Percentiles rank a stretch among this genome's conserved stretches.
These are phyloP conservation scores for Schwanniomyces yamadae DNA, from an alignment of 805 yeast species.

Conservation along the genomic window DNA sequence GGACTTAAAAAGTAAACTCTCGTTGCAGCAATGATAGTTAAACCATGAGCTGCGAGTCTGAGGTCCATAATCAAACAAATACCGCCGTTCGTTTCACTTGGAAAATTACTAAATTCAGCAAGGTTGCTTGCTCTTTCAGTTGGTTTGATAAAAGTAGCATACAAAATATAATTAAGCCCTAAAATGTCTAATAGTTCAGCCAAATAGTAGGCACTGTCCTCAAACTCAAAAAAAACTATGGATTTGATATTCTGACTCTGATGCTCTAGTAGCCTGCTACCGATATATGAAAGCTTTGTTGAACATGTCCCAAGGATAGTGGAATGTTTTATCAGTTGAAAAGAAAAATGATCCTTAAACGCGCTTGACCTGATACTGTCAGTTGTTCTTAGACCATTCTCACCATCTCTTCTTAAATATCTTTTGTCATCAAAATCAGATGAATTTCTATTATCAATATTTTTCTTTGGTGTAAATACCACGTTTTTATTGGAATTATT, in stretches of 20 bases:
- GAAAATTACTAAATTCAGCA: slow-evolving; percentile 46
- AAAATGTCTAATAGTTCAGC: slow-evolving; percentile 62
- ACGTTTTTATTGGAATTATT: background rate
- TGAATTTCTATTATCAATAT: background rate
- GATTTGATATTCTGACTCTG: slow-evolving; percentile 49
- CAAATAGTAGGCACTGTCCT: slow-evolving; percentile 66
- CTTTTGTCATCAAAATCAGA: slow-evolving; percentile 6
- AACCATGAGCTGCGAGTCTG: slow-evolving; percentile 65
- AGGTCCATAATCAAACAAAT: slow-evolving; percentile 64
- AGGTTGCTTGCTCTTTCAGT: slow-evolving; percentile 52
- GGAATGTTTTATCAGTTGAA: slow-evolving; percentile 28
- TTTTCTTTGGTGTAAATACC: slow-evolving; percentile 1
- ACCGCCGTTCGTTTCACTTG: slow-evolving; percentile 38
- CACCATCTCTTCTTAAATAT: slow-evolving; percentile 15
- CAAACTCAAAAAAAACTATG: slow-evolving; percentile 67
- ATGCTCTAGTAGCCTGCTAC: slow-evolving; percentile 53
- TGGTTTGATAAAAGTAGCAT: slow-evolving; percentile 58
- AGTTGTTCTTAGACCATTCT: slow-evolving; percentile 19
- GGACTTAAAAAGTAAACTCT: slow-evolving; percentile 70
- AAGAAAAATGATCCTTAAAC: slow-evolving; percentile 9
- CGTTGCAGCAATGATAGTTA: slow-evolving; percentile 67
- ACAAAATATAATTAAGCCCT: slow-evolving; percentile 60
- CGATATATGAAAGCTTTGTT: slow-evolving; percentile 59
- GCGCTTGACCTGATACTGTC: slow-evolving; percentile 23
- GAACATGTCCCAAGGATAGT: slow-evolving; percentile 61